A percentile compares a stretch with the other conserved stretches of the same genome.
Conservation (phyloP, 2,329 filamentous ascomycete genomes). For the Aureobasidium sp. region DNA sequence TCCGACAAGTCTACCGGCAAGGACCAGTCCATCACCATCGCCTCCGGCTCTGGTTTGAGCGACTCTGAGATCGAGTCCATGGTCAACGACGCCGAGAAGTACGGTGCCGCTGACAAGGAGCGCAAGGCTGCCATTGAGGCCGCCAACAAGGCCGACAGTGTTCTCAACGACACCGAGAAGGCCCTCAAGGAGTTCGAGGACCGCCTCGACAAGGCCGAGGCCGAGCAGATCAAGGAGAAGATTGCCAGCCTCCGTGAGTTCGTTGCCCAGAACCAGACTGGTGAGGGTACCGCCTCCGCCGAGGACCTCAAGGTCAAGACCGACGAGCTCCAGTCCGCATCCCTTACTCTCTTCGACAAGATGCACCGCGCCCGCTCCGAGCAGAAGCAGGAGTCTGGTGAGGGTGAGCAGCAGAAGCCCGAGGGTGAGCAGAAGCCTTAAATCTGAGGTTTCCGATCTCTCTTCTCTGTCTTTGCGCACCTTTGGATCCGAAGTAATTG, state of each 20-base stretch:
- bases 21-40: conserved; percentile 98
- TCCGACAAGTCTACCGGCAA: conserved; percentile 98
- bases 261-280: conserved; percentile 87
- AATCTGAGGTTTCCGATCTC: neutral
- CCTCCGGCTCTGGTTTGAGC: conserved; percentile 97
- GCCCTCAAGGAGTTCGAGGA: conserved; percentile 98
- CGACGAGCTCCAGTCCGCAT: conserved; percentile 92
- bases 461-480: neutral
- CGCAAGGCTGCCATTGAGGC: conserved; percentile 94
- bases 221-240: conserved; percentile 89
- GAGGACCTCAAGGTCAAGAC: conserved; percentile 98
- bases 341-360: conserved; percentile 97
- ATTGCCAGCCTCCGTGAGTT: conserved; percentile 75
- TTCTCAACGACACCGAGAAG: conserved; percentile 96
- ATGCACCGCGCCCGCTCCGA: conserved; percentile 88
- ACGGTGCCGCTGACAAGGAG: conserved; percentile 95
- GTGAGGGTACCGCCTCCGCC: conserved; percentile 75
- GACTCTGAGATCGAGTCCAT: conserved; percentile 93
- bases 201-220: conserved; percentile 96
- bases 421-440: conserved; percentile 32
- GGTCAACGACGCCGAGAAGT: conserved; percentile 89
- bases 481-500: neutral
- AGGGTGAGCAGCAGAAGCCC: conserved; percentile 28
- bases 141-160: conserved; percentile 93
- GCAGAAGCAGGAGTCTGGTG: conserved; percentile 39